Conservation (phyloP, 2,329 filamentous ascomycete species). For the Emergomyces pasteurianus region DNA sequence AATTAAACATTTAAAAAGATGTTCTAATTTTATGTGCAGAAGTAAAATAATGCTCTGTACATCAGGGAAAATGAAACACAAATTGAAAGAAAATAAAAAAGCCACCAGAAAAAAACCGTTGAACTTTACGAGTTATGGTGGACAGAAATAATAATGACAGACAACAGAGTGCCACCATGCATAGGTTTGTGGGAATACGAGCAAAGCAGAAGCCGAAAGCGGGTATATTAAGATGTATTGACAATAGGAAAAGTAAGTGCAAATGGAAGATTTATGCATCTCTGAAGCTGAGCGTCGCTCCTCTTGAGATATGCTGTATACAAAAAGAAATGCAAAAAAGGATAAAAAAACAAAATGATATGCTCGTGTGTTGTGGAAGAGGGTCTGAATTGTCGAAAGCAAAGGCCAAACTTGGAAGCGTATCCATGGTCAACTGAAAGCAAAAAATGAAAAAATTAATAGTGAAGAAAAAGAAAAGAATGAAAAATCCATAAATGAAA, state of each 20-base stretch:
- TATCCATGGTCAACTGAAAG: background rate
- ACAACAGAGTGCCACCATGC: too few relatives aligned
- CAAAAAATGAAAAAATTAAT: background rate
- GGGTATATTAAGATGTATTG: background rate
- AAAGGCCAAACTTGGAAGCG: background rate
- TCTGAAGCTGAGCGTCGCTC: background rate
- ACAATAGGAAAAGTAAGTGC: background rate
- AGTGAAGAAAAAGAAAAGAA: background rate
- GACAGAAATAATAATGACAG: too few relatives aligned
- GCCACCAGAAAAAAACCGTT: background rate
- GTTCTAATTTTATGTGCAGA: background rate
- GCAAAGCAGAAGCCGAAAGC: background rate
- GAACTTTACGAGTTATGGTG: too few relatives aligned
- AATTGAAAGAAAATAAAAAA: background rate
- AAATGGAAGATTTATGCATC: background rate
- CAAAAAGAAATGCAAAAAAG: background rate
- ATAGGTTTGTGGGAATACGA: background rate
- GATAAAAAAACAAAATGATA: background rate
- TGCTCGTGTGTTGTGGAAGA: background rate
- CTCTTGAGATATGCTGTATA: background rate
- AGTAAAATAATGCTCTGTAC: background rate
- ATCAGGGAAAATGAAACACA: background rate
- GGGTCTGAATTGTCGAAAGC: background rate
- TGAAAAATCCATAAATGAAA: background rate
- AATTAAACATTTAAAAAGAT: background rate